These are phyloP conservation scores for Aureobasidium zeae DNA, from an alignment of 2,329 filamentous ascomycete genomes.

Conservation along the genomic window DNA sequence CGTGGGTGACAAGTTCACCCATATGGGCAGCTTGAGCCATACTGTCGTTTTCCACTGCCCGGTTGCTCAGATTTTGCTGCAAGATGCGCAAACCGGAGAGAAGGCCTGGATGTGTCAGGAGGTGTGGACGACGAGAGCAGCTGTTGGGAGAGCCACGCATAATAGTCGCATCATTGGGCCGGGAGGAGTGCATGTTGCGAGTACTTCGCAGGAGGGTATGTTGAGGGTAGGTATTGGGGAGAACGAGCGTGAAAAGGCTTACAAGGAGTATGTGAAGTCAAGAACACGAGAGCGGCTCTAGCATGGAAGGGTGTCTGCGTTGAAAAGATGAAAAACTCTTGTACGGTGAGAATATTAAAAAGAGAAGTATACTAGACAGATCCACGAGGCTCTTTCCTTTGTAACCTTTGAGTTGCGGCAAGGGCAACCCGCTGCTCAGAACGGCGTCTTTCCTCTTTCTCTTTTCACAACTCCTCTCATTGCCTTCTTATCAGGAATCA, in stretches of 20 bases:
- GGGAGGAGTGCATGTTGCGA: constrained; percentile 37
- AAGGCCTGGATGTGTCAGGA: constrained; percentile 44
- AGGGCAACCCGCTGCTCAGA: no score
- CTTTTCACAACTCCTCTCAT: no score
- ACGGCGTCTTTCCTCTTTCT: no score
- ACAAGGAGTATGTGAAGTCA: no score
- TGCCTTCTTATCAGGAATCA: no score
- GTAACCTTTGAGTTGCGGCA: no score
- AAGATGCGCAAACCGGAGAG: constrained; percentile 22
- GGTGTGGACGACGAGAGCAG: constrained; percentile 37
- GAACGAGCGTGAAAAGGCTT: constrained; percentile 2
- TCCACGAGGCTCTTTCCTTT: no score
- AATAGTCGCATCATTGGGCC: constrained; percentile 39
- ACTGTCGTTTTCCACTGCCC: constrained; percentile 41
- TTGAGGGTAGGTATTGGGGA: constrained; percentile 24
- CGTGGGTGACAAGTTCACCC: constrained; percentile 30
- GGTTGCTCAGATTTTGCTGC: constrained; percentile 34
- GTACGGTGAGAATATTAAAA: no score
- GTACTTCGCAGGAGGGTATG: constrained; percentile 43
- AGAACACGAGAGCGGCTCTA: background rate
- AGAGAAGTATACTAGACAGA: no score
- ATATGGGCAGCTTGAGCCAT: constrained; percentile 41
- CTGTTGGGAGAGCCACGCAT: constrained; percentile 38
- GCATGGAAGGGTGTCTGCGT: no score
- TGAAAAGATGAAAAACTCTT: no score